A percentile compares a stretch with the other conserved stretches of the same genome.
These are phyloP conservation scores for Gossypium lobatum DNA, from an alignment of 441 rosid genomes.

Conservation along the genomic window DNA sequence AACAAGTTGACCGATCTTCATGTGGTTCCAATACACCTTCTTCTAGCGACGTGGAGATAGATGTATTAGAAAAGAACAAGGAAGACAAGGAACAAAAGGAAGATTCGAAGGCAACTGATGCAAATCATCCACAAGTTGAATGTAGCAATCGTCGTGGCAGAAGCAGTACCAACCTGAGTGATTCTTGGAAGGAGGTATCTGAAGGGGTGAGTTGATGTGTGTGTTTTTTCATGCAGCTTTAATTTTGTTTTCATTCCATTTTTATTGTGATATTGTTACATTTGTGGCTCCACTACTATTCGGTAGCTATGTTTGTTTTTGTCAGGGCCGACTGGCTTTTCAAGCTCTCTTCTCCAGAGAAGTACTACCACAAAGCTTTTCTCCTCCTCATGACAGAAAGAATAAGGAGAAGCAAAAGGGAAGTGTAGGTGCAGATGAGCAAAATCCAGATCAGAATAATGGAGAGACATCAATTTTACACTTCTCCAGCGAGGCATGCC, in stretches of 20 bases:
- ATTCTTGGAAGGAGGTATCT: conserved; percentile 90
- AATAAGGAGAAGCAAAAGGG: conserved; percentile 24
- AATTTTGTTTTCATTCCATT: not conserved
- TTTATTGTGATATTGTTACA: not conserved
- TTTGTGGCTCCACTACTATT: not conserved
- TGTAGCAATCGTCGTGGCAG: conserved; percentile 49
- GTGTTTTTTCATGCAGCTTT: not conserved
- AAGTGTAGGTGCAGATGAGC: conserved; percentile 31
- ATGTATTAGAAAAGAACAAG: conserved; percentile 56
- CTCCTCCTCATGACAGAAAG: conserved; percentile 44
- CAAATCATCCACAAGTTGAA: conserved; percentile 37
- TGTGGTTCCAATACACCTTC: conserved; percentile 93
- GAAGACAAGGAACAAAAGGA: conserved; percentile 45
- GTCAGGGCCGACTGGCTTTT: conserved; percentile 85
- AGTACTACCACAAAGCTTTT: conserved; percentile 85
- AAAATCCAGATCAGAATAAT: conserved; percentile 22
- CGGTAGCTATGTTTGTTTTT: conserved; percentile 2
- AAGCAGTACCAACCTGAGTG: conserved; percentile 42
- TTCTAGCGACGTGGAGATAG: conserved; percentile 80
- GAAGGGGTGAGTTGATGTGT: conserved; percentile 47
- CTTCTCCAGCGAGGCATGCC: conserved; percentile 39
- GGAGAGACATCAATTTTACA: conserved; percentile 34
- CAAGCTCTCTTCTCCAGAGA: conserved; percentile 84
- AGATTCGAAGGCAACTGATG: conserved; percentile 48
- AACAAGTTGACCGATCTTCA: conserved; percentile 75